Conservation (phyloP, 345 rosid species). For the Heritiera fomes region DNA sequence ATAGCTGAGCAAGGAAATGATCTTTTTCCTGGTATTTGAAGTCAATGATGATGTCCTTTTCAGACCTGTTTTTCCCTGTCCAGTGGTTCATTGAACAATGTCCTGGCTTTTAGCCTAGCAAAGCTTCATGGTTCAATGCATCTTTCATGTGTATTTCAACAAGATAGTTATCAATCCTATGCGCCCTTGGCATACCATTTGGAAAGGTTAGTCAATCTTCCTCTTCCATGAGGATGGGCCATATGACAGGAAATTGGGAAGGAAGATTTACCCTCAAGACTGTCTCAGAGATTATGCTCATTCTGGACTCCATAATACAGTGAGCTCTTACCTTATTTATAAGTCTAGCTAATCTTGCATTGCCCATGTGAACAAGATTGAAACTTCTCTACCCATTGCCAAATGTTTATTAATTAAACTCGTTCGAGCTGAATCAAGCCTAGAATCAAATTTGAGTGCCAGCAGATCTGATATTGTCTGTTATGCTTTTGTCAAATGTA, state of each 20-base stretch:
- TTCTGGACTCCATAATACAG: background rate
- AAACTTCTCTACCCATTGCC: background rate
- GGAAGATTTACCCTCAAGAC: background rate
- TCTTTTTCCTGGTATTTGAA: background rate
- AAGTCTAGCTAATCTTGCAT: background rate
- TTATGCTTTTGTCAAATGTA: too few relatives aligned
- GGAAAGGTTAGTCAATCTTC: background rate
- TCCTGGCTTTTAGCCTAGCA: background rate
- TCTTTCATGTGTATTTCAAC: background rate
- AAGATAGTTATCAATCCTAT: background rate
- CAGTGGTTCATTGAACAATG: background rate
- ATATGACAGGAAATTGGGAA: background rate
- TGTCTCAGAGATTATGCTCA: background rate
- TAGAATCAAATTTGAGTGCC: too few relatives aligned
- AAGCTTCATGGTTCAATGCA: slow-evolving; percentile 7
- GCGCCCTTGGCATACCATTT: background rate
- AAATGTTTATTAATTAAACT: background rate
- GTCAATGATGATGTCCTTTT: background rate
- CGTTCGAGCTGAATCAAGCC: background rate
- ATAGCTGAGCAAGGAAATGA: background rate
- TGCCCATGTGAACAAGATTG: background rate
- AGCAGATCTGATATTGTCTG: too few relatives aligned
- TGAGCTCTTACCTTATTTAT: background rate
- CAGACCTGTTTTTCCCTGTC: background rate
- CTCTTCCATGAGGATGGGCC: background rate